phyloP scores from a whole-genome alignment of 495 filamentous ascomycete species.

The Xylaria sp. region DNA sequence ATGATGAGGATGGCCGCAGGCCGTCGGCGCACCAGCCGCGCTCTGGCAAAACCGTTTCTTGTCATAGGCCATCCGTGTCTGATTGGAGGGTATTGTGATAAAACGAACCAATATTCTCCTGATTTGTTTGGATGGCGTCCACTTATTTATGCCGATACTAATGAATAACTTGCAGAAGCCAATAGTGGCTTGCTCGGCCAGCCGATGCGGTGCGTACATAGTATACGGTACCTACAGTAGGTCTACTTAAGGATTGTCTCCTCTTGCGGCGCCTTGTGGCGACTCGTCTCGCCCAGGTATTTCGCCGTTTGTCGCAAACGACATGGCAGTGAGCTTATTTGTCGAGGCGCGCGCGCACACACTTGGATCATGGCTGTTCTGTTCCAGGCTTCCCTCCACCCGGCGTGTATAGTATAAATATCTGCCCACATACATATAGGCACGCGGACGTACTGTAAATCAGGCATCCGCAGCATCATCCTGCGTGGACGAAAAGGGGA shows the following conservation, averaged over 20 bases:
- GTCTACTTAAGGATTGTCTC: not conserved
- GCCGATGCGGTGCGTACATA: constrained; percentile 9
- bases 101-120: constrained; percentile 30
- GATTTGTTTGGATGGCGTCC: constrained; percentile 18
- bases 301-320: constrained; percentile 16
- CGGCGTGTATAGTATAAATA: not conserved
- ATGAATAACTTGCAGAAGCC: constrained; percentile 28
- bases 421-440: not conserved
- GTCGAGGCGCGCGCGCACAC: not conserved
- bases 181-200: constrained; percentile 11
- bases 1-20: constrained; percentile 17
- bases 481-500: too few relatives aligned
- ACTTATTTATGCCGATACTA: constrained; percentile 30
- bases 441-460: not conserved
- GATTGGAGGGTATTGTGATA: constrained; percentile 33
- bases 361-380: constrained; percentile 4
- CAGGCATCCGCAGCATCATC: constrained; percentile 11
- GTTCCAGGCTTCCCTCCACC: not conserved
- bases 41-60: constrained; percentile 28
- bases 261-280: constrained; percentile 3
- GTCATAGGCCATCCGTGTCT: constrained; percentile 22
- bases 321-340: not conserved
- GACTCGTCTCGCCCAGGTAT: constrained; percentile 1
- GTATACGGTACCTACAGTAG: constrained; percentile 24
- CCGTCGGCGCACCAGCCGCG: constrained; percentile 31